Conservation (phyloP, 176 grass and related monocot species). For the sorghum (Sorghum bicolor) region DNA sequence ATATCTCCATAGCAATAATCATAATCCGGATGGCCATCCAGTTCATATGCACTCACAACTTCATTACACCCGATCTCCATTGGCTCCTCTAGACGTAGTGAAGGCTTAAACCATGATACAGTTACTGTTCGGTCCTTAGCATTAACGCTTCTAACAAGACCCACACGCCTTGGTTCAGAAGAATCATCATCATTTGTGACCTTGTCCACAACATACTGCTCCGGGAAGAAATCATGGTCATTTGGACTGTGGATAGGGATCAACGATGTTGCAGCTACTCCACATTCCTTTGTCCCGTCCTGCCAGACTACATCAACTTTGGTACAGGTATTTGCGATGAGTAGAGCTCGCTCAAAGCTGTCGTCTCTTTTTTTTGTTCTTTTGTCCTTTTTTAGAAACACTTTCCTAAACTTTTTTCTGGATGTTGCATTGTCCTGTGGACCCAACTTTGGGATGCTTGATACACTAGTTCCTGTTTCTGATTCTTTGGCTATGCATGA, state of each 20-base stretch:
- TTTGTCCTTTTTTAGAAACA: conserved; percentile 72
- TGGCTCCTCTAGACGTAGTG: conserved; percentile 41
- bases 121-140: conserved; percentile 73
- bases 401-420: conserved; percentile 70
- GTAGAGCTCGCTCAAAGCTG: conserved; percentile 74
- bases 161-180: conserved; percentile 53
- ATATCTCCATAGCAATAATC: conserved; percentile 95
- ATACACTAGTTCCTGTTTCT: conserved; percentile 35
- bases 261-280: conserved; percentile 57
- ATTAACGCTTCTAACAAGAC: conserved; percentile 78
- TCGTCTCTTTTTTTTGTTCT: conserved; percentile 77
- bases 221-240: conserved; percentile 93
- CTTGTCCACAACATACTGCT: conserved; percentile 83
- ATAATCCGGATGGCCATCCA: conserved; percentile 95
- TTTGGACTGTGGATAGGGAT: conserved; percentile 85
- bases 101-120: conserved; percentile 78
- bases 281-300: conserved; percentile 69
- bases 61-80: conserved; percentile 59
- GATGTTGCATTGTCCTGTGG: conserved; percentile 57
- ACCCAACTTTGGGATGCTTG: conserved; percentile 51
- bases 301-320: conserved; percentile 91
- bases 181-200: conserved; percentile 74
- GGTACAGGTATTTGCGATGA: conserved; percentile 65
- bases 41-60: conserved; percentile 92
- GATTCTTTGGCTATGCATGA: conserved; percentile 34